These are phyloP conservation scores for Aureobasidium sp. DNA, from an alignment of 2,329 filamentous ascomycete genomes.

Conservation along the genomic window DNA sequence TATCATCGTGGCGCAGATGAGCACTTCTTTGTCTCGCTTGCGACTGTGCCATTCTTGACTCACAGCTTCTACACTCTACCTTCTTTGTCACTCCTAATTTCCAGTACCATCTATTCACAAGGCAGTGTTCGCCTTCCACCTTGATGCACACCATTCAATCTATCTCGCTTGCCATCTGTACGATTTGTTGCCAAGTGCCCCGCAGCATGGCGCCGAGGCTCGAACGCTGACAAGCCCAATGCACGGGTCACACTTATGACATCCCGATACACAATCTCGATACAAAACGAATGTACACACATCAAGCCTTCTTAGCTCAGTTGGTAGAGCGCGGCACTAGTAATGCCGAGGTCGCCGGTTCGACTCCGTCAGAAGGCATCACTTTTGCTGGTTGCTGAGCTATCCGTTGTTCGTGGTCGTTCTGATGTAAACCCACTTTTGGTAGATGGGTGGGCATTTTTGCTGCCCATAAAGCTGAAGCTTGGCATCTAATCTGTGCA, in stretches of 20 bases:
- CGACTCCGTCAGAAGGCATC: slow-evolving; percentile 10
- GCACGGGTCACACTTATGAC: no score
- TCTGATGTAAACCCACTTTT: no score
- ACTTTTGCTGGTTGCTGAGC: not conserved
- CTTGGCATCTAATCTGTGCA: no score
- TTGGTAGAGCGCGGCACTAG: slow-evolving; percentile 14
- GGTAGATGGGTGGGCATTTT: no score
- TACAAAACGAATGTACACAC: not conserved
- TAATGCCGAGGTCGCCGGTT: slow-evolving; percentile 13
- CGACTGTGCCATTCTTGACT: not conserved
- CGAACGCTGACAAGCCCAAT: not conserved
- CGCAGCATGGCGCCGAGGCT: not conserved
- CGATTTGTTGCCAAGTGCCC: not conserved
- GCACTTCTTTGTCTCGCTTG: not conserved
- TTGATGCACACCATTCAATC: not conserved
- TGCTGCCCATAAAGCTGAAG: no score
- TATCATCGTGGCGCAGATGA: not conserved
- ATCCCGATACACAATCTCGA: no score
- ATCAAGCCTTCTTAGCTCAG: slow-evolving; percentile 9
- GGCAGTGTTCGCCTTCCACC: not conserved
- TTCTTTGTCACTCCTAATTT: not conserved
- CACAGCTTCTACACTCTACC: not conserved
- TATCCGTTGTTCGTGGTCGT: not conserved
- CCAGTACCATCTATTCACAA: not conserved
- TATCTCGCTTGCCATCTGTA: not conserved